Evolutionary conservation across 2,329 filamentous ascomycete genomes (phyloP), one percentile per base, ranked within the genome.

Genomic region (Pseudogymnoascus sp.): DNA sequence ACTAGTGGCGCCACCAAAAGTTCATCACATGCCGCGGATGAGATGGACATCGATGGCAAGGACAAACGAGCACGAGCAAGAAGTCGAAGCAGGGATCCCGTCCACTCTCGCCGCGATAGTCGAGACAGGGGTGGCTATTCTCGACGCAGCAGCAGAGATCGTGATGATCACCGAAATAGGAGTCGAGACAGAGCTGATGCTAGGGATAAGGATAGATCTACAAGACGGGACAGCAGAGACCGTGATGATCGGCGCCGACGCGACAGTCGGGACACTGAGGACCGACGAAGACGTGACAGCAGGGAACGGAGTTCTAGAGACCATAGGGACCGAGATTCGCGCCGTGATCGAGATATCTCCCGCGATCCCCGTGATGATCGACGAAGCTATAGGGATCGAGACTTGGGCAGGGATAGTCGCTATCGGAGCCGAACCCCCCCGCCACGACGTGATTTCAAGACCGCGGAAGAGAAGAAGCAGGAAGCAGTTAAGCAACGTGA

Each of bases 401-500:
- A 41, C n/a, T 8, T 43, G 19, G 36, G 60, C 16, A 61, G 36
- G 7, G 60, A 61, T 1, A 16, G 10, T 37, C 41, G 43, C 3
- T 63, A 36, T 21, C 16, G 61, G 2, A 64, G 57, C 48, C 57
- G 63, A 16, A 34, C n/a, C 37, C 48, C n/a, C 37, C 48, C 48
- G n/a, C 31, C 34, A 61, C 63, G 63, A 23, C 63, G 63, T 16
- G 48, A 45, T 34, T 54, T 43, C 8, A 63, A 64, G 25, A 63
- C 63, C 10, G 45, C 64, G 23, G 72, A 73, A 62, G 65, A 67
- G 19, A 68, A 83, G 79, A 87, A 87, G 71, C 80, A 83, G 67
- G 81, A 82, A 65, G 84, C 86, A 69, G 84, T 85, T 62, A 83
- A 80, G 72, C 84, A 85, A 71, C 81, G 85, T 61, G 84, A 87